Percentiles rank a stretch among this genome's conserved stretches.
Evolutionary conservation across 345 rosid species (phyloP).

Genomic region (Erodium maritimum): DNA sequence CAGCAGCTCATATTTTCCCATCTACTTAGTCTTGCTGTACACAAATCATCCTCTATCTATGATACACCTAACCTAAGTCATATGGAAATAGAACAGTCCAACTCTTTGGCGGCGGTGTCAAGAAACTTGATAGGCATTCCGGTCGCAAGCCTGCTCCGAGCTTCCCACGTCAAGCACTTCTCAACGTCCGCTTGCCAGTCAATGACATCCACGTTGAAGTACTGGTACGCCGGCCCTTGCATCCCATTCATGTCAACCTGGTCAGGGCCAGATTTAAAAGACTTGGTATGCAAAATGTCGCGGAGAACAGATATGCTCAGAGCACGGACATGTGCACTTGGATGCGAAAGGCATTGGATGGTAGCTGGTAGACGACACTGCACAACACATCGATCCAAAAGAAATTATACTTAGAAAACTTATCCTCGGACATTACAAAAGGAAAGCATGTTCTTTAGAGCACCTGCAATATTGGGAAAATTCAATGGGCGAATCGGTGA

Average conservation of each 20-base stretch:
- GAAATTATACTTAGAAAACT: too few relatives aligned
- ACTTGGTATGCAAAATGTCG: slow-evolving; percentile 42
- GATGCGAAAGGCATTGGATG: slow-evolving; percentile 71
- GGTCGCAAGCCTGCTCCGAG: slow-evolving; percentile 57
- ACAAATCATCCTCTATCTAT: too few relatives aligned
- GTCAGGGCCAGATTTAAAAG: slow-evolving; percentile 27
- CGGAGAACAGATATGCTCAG: slow-evolving; percentile 81
- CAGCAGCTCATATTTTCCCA: too few relatives aligned
- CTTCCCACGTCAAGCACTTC: slow-evolving; percentile 84
- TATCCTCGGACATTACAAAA: too few relatives aligned
- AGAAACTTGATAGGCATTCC: slow-evolving; percentile 63
- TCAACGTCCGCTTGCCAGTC: slow-evolving; percentile 80
- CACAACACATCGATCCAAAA: slow-evolving; percentile 14
- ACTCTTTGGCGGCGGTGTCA: slow-evolving; percentile 57
- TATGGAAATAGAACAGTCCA: slow-evolving; percentile 53
- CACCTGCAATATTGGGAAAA: too few relatives aligned
- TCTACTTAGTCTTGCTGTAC: too few relatives aligned
- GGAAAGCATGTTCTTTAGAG: too few relatives aligned
- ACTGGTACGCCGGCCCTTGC: slow-evolving; percentile 31
- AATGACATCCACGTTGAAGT: slow-evolving; percentile 33
- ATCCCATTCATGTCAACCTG: slow-evolving; percentile 37
- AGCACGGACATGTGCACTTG: slow-evolving; percentile 92
- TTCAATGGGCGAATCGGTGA: too few relatives aligned
- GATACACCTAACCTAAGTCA: slow-evolving; percentile 23
- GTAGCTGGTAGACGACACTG: slow-evolving; percentile 95